These are phyloP conservation scores for Fomitopsis pinicola DNA, from an alignment of 1,284 basidiomycete genomes.

Conservation along the genomic window DNA sequence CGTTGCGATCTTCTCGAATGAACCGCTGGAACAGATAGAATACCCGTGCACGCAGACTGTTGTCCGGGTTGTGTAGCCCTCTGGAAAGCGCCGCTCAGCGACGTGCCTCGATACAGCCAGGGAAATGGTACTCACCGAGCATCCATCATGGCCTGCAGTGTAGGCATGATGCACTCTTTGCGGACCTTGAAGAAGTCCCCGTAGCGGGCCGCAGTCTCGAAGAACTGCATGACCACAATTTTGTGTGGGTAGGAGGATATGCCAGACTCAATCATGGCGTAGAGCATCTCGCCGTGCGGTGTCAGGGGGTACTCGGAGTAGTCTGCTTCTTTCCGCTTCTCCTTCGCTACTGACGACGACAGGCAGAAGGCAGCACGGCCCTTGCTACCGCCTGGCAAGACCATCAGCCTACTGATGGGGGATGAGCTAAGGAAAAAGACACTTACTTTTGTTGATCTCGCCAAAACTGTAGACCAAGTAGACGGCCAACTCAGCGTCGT, in stretches of 20 bases:
- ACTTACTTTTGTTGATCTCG: constrained; percentile 80
- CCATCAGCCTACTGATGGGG: not conserved
- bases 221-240: constrained; percentile 89
- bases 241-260: constrained; percentile 85
- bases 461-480: constrained; percentile 94
- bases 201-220: constrained; percentile 91
- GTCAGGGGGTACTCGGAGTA: constrained; percentile 88
- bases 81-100: constrained; percentile 38
- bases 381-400: constrained; percentile 55
- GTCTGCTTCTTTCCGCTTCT: constrained; percentile 65
- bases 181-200: constrained; percentile 95
- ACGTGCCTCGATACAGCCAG: not conserved
- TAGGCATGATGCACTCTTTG: constrained; percentile 80
- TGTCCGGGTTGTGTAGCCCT: constrained; percentile 82
- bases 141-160: constrained; percentile 89
- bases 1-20: constrained; percentile 80
- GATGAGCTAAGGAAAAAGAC: not conserved
- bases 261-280: constrained; percentile 79
- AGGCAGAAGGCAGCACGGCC: constrained; percentile 75
- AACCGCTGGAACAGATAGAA: constrained; percentile 96
- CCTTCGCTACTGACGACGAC: constrained; percentile 60
- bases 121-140: constrained; percentile 46
- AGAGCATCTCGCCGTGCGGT: constrained; percentile 86
- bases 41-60: constrained; percentile 72
- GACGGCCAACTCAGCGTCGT: constrained; percentile 90